A percentile compares a stretch with the other conserved stretches of the same genome.
Conservation (phyloP, 2,329 filamentous ascomycete species). For the Fusarium brevicatenulatum region DNA sequence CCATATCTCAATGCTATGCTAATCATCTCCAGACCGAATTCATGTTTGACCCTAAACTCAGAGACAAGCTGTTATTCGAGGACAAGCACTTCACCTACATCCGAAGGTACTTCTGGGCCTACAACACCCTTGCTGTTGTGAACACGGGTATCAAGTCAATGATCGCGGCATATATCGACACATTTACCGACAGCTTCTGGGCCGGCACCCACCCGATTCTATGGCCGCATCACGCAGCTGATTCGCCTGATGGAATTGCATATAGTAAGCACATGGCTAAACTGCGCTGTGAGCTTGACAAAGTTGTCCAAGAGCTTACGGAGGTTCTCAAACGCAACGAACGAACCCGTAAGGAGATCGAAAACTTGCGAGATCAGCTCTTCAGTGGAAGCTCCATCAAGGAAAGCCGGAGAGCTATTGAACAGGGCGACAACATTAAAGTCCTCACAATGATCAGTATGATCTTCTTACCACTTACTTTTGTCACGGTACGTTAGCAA, state of each 20-base stretch:
- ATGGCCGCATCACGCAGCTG: conserved; percentile 63
- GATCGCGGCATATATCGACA: conserved; percentile 65
- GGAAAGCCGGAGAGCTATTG: conserved; percentile 68
- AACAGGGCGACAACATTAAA: conserved; percentile 72
- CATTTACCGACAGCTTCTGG: conserved; percentile 69
- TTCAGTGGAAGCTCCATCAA: conserved; percentile 72
- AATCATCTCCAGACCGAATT: conserved; percentile 56
- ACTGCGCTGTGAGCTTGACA: conserved; percentile 60
- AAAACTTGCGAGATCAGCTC: conserved; percentile 67
- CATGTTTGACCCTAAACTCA: conserved; percentile 65
- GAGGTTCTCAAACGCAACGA: conserved; percentile 62
- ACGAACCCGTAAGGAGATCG: conserved; percentile 63
- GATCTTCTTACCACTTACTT: conserved; percentile 69
- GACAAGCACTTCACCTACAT: conserved; percentile 70
- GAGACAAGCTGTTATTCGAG: conserved; percentile 69
- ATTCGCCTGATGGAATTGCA: conserved; percentile 55
- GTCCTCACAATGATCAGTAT: conserved; percentile 68
- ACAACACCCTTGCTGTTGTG: conserved; percentile 68
- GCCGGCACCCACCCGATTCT: conserved; percentile 63
- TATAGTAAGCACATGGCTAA: conserved; percentile 61
- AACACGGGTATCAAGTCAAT: conserved; percentile 69
- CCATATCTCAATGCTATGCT: not conserved
- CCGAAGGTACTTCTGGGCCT: conserved; percentile 70
- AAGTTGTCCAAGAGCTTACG: conserved; percentile 60
- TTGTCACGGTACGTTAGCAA: conserved; percentile 59